Evolutionary conservation across 202 grass and related monocot species (phyloP), one percentile per base, ranked within the genome.

Genomic region (Panicum hallii): DNA sequence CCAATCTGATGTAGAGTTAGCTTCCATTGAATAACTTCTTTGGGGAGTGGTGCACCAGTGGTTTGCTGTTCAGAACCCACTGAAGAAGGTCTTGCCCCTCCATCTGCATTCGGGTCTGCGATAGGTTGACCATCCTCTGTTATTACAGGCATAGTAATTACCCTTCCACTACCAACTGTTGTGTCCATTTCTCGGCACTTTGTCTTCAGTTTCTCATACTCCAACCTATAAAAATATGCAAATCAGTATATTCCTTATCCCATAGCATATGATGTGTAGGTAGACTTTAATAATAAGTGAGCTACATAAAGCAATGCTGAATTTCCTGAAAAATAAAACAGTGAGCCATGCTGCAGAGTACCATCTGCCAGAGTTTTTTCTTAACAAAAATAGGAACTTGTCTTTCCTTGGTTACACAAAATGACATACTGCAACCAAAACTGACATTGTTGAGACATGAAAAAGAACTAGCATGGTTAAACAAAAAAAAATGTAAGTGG

Each of bases 1-100:
- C 97, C 97, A 86, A 99, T 99, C 87, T 99, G 97, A 81, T 99
- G 97, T 68, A 99, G 91, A 72, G 88, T 85, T 70, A 96, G 93
- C 77, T 96, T 99, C 97, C 97, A 99, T 53, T 91, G 84, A 82
- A 96, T 81, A 54, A 96, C 82, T 79, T 89, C 86, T 78, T 92
- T 92, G 23, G 91, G 36, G 9, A 92, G 56, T 6, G 83, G 86
- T 65, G 19, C 54, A 26, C 57, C 75, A 75, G 65, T 79, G 44
- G 57, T 62, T 87, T 79, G 76, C 19, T 84, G 75, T 53, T 78
- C 83, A 80, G 19, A 68, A 14, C 72, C 78, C 26, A 45, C 55
- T 7, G 80, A 83, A 85, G 75, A 54, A 63, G 58, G 69, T 58
- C 26, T 57, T 49, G 63, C 47, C 30, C 68, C 76, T 72, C 74